Conservation (phyloP, 2,329 filamentous ascomycete species). For the Rasamsonia emersonii region DNA sequence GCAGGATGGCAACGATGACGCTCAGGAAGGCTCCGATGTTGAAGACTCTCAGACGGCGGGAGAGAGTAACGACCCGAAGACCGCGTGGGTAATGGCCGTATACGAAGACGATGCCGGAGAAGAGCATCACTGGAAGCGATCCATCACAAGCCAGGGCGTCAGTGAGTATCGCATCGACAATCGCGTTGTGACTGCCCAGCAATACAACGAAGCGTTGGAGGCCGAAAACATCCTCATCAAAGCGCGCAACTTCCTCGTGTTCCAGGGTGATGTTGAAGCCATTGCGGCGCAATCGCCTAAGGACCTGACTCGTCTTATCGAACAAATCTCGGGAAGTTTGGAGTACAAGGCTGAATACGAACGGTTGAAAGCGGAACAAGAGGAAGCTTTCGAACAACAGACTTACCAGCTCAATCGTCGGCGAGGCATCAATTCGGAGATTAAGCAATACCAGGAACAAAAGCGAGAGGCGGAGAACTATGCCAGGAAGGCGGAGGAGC, state of each 20-base stretch:
- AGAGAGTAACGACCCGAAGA: constrained; percentile 71
- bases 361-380: constrained; percentile 72
- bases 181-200: constrained; percentile 72
- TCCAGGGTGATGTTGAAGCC: constrained; percentile 94
- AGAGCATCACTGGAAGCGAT: constrained; percentile 91
- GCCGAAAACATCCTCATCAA: constrained; percentile 96
- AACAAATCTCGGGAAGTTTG: constrained; percentile 93
- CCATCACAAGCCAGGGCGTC: constrained; percentile 76
- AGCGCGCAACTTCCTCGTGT: constrained; percentile 94
- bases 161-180: constrained; percentile 98
- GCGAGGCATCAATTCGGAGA: constrained; percentile 91
- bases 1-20: constrained; percentile 55
- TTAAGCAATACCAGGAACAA: constrained; percentile 95
- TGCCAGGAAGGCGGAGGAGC: constrained; percentile 79
- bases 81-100: constrained; percentile 97
- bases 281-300: constrained; percentile 93
- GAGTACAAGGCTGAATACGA: constrained; percentile 96
- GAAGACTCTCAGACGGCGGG: constrained; percentile 55
- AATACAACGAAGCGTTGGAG: constrained; percentile 90
- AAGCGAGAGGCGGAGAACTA: constrained; percentile 93
- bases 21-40: constrained; percentile 52
- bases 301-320: constrained; percentile 85
- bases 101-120: constrained; percentile 96
- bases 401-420: constrained; percentile 81
- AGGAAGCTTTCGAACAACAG: constrained; percentile 81